Base-by-base conservation (phyloP, 768 basidiomycete species). In the Collybiopsis confluens region DNA sequence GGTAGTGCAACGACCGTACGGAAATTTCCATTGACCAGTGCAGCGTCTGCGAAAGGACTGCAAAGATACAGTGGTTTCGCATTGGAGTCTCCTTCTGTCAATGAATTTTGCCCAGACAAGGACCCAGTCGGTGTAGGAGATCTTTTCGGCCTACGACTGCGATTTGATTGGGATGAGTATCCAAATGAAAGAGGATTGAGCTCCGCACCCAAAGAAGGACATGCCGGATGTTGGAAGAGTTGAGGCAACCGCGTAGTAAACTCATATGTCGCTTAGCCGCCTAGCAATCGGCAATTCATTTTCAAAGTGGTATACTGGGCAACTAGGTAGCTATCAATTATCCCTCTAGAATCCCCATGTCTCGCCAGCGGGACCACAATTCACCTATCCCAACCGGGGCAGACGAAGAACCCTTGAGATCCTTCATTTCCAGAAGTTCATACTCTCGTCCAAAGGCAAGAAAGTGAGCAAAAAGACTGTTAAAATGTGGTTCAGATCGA, bases 391-490 rank as follows among this genome's bases (percentile, higher is more conserved):
- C 92, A 4, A 90, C 88, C 0, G 78, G 74, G 11, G 82, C 71
- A 43, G 78, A 77, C 3, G 79, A 55, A 41, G 81, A 64, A 2
- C 91, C 90, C 60, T 85, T 88, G 61, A 98, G 79, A 59, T 99
- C 97, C 69, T 93, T 93, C 65, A 88, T 72, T 37, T 96, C 93
- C 56, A 98, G 69, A 36, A 98, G 71, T 64, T 97, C 91, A 65
- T 97, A 99, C 68, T 98, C 93, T 56, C 86, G 82, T 2, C 97
- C 97, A 64, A 98, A 98, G 0, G 96, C 90, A 28, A 99, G 76
- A 73, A 97, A 98, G 70, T 99, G 97, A 0, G 97, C 97, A 67
- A 99, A 99, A 33, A 99, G 82, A 4, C 93, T 96, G 69, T 96
- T 96, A 72, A 96, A 95, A 67, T 97, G 95, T 0, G 90, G 90